Evolutionary conservation across 2,329 filamentous ascomycete species (phyloP).

Genomic region (Aspergillus aculeatus): DNA sequence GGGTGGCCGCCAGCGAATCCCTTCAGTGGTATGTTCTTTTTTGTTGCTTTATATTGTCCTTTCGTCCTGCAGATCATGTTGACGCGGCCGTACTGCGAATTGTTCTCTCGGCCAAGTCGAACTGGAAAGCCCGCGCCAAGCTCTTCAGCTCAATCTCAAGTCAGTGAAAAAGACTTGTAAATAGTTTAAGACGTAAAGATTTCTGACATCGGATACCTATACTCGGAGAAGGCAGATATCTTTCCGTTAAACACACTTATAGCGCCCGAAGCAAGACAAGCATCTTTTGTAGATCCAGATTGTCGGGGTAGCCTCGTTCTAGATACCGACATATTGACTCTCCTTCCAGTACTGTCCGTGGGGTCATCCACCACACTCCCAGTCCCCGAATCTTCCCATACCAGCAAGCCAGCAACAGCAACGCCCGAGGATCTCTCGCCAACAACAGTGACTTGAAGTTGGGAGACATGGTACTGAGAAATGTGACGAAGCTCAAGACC

Average conservation of each 20-base stretch:
- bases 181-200: no score
- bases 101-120: no score
- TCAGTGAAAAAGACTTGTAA: no score
- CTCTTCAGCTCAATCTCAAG: no score
- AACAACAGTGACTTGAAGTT: background rate
- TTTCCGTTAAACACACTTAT: background rate
- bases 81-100: no score
- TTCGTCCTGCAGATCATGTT: no score
- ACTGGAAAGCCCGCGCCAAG: no score
- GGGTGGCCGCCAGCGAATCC: no score
- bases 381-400: background rate
- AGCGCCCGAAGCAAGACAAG: background rate
- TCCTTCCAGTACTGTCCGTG: background rate
- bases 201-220: no score
- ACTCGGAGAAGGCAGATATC: no score
- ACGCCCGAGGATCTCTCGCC: background rate
- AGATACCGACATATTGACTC: background rate
- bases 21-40: no score
- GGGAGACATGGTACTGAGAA: background rate
- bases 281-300: background rate
- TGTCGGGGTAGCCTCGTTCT: background rate
- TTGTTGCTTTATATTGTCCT: no score
- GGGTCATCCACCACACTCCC: conserved; percentile 1
- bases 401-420: background rate
- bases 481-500: background rate